Evolutionary conservation across 768 basidiomycete genomes (phyloP), one percentile per base, ranked within the genome.

Genomic region (Pisolithus microcarpus): DNA sequence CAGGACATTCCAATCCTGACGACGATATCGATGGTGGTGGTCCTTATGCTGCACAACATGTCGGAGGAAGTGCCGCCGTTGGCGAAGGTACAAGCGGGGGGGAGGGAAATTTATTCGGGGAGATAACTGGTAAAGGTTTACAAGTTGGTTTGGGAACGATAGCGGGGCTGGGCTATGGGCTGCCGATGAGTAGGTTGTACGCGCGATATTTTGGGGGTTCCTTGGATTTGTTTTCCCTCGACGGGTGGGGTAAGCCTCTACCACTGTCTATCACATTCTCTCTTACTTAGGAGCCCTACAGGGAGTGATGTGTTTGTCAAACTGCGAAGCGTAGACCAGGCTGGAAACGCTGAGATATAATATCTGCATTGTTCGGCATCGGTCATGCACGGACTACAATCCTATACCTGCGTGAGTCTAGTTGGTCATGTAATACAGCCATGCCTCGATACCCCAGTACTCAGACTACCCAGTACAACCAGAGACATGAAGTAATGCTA

Each of bases 181-280:
- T 89, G 48, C 87, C 86, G 10, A 87, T 89, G 87, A 87, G 85
- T 65, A 75, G 75, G 51, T 64, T 88, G 44, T 87, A 87, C 58
- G 81, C 85, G 15, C 80, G 72, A 77, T 93, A 93, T 64, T 94
- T 94, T 58, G 90, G 91, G 9, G 91, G 91, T 16, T 84, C 84
- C 5, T 73, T 94, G 23, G 86, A 92, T 57, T 70, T 95, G 39
- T 78, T 87, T 53, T 84, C 86, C 1, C 64, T 94, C 43, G 85
- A 91, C 63, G 87, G 90, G 10, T 91, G 87, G 87, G 89, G 88
- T 80, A 60, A 63, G 76, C 65, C 48, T 38, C 37, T 31, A 9
- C 34, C 13, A 7, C 2, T n/a, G 6, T 43, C 26, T 7, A 4
- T 46, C 28, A 38, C 39, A 36, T 5, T 6, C 16, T 8, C 26